Evolutionary conservation across 805 yeast species (phyloP), one percentile per base, ranked within the genome.

Genomic region (Candida suzukii): DNA sequence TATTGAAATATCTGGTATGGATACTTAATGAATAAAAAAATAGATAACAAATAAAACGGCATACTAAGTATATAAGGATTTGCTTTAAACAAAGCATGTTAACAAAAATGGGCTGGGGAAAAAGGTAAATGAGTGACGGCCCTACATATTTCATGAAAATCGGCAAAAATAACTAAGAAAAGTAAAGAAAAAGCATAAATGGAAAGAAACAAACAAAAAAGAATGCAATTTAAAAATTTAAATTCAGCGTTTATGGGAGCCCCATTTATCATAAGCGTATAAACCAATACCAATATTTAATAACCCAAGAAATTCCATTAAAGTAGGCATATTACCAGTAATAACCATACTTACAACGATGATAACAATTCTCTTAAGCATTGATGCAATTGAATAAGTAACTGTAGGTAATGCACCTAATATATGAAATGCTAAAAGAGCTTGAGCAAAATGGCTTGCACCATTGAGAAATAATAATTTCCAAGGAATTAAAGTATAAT

Each of bases 281-380:
- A 81, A 55, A 0, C 88, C 88, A 18, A 67, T 37, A 3, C 69
- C 72, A 30, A 81, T 76, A 34, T 76, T 59, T 2, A 63, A 29
- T 14, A 82, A 52, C 0, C 88, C 88, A 13, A 66, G 26, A 3
- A 61, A 38, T 53, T 81, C 86, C 18, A 61, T 54, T 1, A 61
- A 39, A 2, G 76, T 63, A n/a, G 79, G 60, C 16, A 54, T 50
- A 19, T 70, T 72, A 21, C 81, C 81, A 29, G 70, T 73, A 68
- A 73, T 74, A 32, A 83, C 44, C 66, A 90, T 84, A 51, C 95
- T 85, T 1, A 82, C 81, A 2, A 83, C 72, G 34, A 88, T 88
- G 25, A 88, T 76, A 1, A 86, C 83, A n/a, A 88, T 83, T 53
- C 95, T 77, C 63, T 88, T 88, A 76, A 88, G 74, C 75, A 88